These are phyloP conservation scores for Leccinum barrowsii DNA, from an alignment of 768 basidiomycete genomes.

Conservation along the genomic window DNA sequence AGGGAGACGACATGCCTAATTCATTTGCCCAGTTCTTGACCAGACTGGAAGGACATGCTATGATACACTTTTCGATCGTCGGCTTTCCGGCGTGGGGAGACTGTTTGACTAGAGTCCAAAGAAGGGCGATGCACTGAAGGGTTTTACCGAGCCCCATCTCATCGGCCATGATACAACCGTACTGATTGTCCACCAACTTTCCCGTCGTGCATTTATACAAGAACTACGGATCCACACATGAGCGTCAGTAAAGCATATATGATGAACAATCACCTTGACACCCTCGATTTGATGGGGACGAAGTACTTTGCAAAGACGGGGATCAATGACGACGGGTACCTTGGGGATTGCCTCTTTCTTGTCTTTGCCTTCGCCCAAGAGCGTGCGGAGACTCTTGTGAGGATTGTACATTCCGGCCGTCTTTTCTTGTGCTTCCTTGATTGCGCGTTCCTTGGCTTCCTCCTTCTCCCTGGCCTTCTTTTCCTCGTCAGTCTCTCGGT, in stretches of 20 bases:
- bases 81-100: slow-evolving; percentile 84
- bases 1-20: slow-evolving; percentile 55
- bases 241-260: neutral
- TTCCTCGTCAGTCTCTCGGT: slow-evolving; percentile 87
- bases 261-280: slow-evolving; percentile 66
- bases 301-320: slow-evolving; percentile 78
- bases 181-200: slow-evolving; percentile 86
- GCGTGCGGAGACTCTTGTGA: slow-evolving; percentile 83
- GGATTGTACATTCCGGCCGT: slow-evolving; percentile 78
- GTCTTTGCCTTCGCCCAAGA: slow-evolving; percentile 69
- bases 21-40: slow-evolving; percentile 99
- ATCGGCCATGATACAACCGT: slow-evolving; percentile 98
- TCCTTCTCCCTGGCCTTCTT: slow-evolving; percentile 69
- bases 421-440: slow-evolving; percentile 65
- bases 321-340: slow-evolving; percentile 97
- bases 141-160: slow-evolving; percentile 99
- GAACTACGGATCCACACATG: slow-evolving; percentile 53
- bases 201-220: slow-evolving; percentile 94
- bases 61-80: slow-evolving; percentile 95
- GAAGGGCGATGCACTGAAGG: slow-evolving; percentile 90
- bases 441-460: slow-evolving; percentile 61
- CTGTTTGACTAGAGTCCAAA: slow-evolving; percentile 95
- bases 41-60: slow-evolving; percentile 93
- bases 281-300: slow-evolving; percentile 98
- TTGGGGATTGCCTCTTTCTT: slow-evolving; percentile 67